Evolutionary conservation across 2,329 filamentous ascomycete genomes (phyloP).

Genomic region (Lachnellula suecica): DNA sequence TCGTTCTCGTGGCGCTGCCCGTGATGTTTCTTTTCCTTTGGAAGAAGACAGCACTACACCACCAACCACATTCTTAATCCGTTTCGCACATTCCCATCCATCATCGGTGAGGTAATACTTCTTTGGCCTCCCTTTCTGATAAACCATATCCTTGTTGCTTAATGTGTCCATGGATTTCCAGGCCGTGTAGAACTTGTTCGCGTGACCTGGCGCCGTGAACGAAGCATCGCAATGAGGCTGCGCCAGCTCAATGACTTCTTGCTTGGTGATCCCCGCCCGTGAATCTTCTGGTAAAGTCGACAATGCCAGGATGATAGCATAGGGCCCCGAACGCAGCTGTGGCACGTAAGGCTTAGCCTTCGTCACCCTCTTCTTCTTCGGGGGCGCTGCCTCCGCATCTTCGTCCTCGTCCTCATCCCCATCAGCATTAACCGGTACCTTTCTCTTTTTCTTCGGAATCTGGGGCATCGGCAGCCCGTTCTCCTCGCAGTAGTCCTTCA

Average conservation of each 20-base stretch:
- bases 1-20: neutral
- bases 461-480: slow-evolving; percentile 69
- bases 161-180: slow-evolving; percentile 84
- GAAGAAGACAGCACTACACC: neutral
- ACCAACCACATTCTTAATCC: slow-evolving; percentile 49
- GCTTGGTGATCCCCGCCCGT: slow-evolving; percentile 61
- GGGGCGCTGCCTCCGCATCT: slow-evolving; percentile 11
- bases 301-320: slow-evolving; percentile 69
- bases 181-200: slow-evolving; percentile 72
- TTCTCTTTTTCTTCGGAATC: slow-evolving; percentile 44
- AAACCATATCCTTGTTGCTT: slow-evolving; percentile 70
- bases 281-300: slow-evolving; percentile 56
- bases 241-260: slow-evolving; percentile 65
- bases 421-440: neutral
- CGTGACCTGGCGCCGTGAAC: slow-evolving; percentile 65
- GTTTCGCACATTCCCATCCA: slow-evolving; percentile 71
- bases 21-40: neutral
- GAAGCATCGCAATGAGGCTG: slow-evolving; percentile 73
- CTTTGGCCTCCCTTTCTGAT: slow-evolving; percentile 67
- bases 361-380: slow-evolving; percentile 52
- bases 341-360: slow-evolving; percentile 71
- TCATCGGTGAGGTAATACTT: slow-evolving; percentile 74
- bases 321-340: slow-evolving; percentile 68
- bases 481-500: slow-evolving; percentile 60
- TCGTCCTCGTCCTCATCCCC: slow-evolving; percentile 7